phyloP scores from a whole-genome alignment of 2,329 filamentous ascomycete genomes.

The Colletotrichum sp. region DNA sequence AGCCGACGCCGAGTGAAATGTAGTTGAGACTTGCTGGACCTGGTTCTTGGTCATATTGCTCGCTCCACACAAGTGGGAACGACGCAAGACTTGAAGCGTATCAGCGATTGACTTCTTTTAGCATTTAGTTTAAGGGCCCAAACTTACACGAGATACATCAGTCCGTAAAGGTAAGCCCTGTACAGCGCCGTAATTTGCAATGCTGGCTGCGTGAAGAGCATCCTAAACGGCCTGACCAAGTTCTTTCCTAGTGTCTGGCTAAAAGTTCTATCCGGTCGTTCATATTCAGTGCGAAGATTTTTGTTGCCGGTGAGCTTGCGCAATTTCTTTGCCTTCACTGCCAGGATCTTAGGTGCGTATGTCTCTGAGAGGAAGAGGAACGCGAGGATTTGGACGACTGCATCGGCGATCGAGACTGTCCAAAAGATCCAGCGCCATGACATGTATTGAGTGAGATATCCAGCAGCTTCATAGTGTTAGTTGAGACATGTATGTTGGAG shows the following conservation, averaged over 20 bases:
- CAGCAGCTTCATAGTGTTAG: conserved; percentile 32
- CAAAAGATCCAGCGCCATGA: conserved; percentile 53
- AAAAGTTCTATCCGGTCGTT: conserved; percentile 30
- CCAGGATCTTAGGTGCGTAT: conserved; percentile 37
- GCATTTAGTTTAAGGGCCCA: rapidly evolving
- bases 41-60: conserved; percentile 50
- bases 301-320: conserved; percentile 33
- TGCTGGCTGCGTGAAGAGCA: conserved; percentile 55
- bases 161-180: conserved; percentile 55
- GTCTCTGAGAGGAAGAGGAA: conserved; percentile 45
- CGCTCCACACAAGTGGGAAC: conserved; percentile 53
- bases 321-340: conserved; percentile 29
- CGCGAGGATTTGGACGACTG: conserved; percentile 35
- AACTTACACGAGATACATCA: conserved; percentile 54
- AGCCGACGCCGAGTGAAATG: conserved; percentile 55
- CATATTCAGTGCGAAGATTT: conserved; percentile 30
- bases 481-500: background rate
- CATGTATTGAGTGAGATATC: conserved; percentile 40
- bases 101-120: background rate
- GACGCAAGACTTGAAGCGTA: conserved; percentile 46
- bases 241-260: conserved; percentile 29
- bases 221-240: conserved; percentile 50
- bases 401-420: conserved; percentile 43
- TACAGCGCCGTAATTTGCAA: conserved; percentile 55
- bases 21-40: conserved; percentile 57